These are phyloP conservation scores for Trichoderma atroviride DNA, from an alignment of 2,329 filamentous ascomycete species.

Conservation along the genomic window DNA sequence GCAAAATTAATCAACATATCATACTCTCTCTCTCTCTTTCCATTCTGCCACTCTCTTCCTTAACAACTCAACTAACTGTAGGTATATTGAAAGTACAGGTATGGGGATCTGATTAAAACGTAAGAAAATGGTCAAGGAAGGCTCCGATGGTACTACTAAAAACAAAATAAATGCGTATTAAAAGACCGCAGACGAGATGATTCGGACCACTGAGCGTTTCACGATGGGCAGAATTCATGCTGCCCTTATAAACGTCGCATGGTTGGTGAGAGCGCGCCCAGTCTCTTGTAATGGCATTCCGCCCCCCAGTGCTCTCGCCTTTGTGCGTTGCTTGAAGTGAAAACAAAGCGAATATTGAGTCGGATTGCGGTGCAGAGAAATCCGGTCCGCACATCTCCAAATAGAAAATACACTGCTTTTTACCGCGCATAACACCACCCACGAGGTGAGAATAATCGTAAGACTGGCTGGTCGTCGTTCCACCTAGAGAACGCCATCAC, in stretches of 20 bases:
- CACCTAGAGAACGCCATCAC: conserved; percentile 41
- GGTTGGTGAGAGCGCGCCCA: conserved; percentile 9
- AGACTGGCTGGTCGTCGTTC: conserved; percentile 29
- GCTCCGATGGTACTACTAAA: conserved; percentile 42
- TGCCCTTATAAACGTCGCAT: neutral
- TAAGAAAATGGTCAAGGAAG: conserved; percentile 43
- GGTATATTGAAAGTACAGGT: conserved; percentile 37
- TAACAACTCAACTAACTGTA: conserved; percentile 37
- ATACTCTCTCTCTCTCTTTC: conserved; percentile 19
- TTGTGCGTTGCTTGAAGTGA: conserved; percentile 30
- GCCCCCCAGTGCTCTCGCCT: conserved; percentile 25
- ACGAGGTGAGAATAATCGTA: conserved; percentile 39
- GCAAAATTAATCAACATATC: conserved; percentile 25
- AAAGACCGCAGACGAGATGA: conserved; percentile 11
- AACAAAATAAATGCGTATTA: conserved; percentile 40
- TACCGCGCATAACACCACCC: conserved; percentile 37
- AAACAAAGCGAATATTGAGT: conserved; percentile 30
- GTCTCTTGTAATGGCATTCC: conserved; percentile 1
- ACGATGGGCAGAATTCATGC: neutral
- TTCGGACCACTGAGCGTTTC: neutral
- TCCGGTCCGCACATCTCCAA: conserved; percentile 29
- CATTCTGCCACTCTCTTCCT: conserved; percentile 24
- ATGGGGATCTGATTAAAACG: conserved; percentile 45
- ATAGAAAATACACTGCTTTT: conserved; percentile 34
- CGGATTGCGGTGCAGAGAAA: conserved; percentile 29